Evolutionary conservation across 208 protist species (phyloP).

Genomic region (Trypanosoma melophagium): DNA sequence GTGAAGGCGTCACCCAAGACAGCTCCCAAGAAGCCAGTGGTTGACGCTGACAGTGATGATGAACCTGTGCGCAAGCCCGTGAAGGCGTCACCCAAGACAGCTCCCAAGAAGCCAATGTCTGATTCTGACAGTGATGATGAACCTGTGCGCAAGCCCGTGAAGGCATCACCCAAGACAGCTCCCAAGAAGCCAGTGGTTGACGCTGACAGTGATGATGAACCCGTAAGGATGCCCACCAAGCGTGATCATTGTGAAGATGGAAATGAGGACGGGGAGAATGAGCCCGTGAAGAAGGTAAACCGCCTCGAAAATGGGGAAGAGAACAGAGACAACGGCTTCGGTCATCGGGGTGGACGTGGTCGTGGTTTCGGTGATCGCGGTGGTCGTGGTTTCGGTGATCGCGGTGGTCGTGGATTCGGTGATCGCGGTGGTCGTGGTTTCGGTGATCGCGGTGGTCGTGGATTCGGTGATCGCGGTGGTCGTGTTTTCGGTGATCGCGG

Average conservation of each 20-base stretch:
- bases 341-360: constrained; percentile 15
- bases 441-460: constrained; percentile 24
- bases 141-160: too few relatives aligned
- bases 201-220: constrained; percentile 35
- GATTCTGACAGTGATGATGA: too few relatives aligned
- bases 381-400: constrained; percentile 27
- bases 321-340: constrained; percentile 20
- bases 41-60: too few relatives aligned
- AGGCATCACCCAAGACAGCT: too few relatives aligned
- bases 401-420: constrained; percentile 15
- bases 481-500: constrained; percentile 27
- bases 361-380: constrained; percentile 40
- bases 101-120: too few relatives aligned
- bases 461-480: constrained; percentile 22
- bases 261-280: constrained; percentile 31
- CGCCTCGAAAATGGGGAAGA: constrained; percentile 18
- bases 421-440: constrained; percentile 31
- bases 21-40: too few relatives aligned
- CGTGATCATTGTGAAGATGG: constrained; percentile 3
- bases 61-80: too few relatives aligned
- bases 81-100: too few relatives aligned
- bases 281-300: constrained; percentile 33
- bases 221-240: constrained; percentile 26
- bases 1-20: too few relatives aligned
- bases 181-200: too few relatives aligned